phyloP scores from a whole-genome alignment of 176 grass and related monocot species.

The Areca catechu region DNA sequence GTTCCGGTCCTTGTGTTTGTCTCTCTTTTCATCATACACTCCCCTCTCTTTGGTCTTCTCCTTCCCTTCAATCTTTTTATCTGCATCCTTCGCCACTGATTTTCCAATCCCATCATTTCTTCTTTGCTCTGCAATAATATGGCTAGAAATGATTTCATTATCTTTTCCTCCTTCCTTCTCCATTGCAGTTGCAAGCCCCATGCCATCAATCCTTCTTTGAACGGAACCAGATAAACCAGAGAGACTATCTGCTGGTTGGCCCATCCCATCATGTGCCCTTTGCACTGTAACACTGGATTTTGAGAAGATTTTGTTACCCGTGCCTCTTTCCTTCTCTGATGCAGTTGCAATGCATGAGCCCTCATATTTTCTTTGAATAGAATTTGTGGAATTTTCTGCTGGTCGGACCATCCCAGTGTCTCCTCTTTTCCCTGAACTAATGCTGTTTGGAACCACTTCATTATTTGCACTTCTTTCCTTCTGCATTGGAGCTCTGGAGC shows the following conservation, averaged over 20 bases:
- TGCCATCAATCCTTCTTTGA: conserved; percentile 24
- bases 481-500: conserved; percentile 24
- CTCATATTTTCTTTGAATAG: conserved; percentile 29
- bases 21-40: conserved; percentile 32
- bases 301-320: conserved; percentile 34
- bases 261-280: conserved; percentile 45
- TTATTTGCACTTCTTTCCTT: conserved; percentile 24
- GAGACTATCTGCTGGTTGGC: conserved; percentile 24
- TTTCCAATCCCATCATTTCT: conserved; percentile 22
- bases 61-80: conserved; percentile 44
- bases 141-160: conserved; percentile 24
- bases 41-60: conserved; percentile 42
- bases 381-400: conserved; percentile 26
- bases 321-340: conserved; percentile 30
- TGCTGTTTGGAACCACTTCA: neutral
- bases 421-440: conserved; percentile 9
- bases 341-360: conserved; percentile 22
- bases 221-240: conserved; percentile 25
- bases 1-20: conserved; percentile 33
- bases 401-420: conserved; percentile 23
- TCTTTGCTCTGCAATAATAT: conserved; percentile 30
- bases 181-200: conserved; percentile 23
- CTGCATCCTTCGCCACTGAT: conserved; percentile 40
- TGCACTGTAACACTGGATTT: conserved; percentile 48
- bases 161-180: conserved; percentile 38